Evolutionary conservation across 1,139 yeast species (phyloP).

Genomic region (Magnusiomyces sp.): DNA sequence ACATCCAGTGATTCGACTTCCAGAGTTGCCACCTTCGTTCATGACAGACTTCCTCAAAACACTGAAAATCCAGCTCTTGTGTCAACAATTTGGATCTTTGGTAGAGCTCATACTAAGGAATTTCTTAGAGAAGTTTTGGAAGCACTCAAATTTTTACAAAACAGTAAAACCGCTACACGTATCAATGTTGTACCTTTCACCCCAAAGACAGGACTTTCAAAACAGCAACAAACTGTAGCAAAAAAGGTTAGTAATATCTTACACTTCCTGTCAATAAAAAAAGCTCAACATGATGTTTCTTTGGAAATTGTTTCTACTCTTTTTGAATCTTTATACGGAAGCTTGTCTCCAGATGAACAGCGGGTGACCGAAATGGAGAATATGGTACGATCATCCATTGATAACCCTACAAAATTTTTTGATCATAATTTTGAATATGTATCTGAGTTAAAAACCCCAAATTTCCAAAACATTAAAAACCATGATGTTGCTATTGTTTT

Average conservation of each 20-base stretch:
- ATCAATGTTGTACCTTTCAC: slow-evolving; percentile 30
- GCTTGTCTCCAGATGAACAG: neutral
- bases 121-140: slow-evolving; percentile 39
- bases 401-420: neutral
- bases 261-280: neutral
- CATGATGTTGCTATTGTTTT: slow-evolving; percentile 16
- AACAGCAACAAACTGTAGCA: neutral
- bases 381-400: neutral
- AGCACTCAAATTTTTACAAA: slow-evolving; percentile 27
- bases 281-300: neutral
- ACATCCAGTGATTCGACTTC: neutral
- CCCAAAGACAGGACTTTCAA: neutral
- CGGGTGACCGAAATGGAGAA: neutral
- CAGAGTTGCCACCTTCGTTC: slow-evolving; percentile 4
- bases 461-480: neutral
- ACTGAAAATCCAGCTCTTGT: slow-evolving; percentile 11
- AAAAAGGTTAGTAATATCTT: neutral
- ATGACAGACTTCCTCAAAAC: neutral
- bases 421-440: neutral
- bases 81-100: slow-evolving; percentile 46
- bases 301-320: neutral
- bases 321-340: slow-evolving; percentile 1
- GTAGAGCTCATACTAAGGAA: slow-evolving; percentile 39
- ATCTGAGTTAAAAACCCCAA: neutral
- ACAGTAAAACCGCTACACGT: slow-evolving; percentile 28